These are phyloP conservation scores for Silene coronaria DNA, from an alignment of 179 eudicot genomes.

Conservation along the genomic window DNA sequence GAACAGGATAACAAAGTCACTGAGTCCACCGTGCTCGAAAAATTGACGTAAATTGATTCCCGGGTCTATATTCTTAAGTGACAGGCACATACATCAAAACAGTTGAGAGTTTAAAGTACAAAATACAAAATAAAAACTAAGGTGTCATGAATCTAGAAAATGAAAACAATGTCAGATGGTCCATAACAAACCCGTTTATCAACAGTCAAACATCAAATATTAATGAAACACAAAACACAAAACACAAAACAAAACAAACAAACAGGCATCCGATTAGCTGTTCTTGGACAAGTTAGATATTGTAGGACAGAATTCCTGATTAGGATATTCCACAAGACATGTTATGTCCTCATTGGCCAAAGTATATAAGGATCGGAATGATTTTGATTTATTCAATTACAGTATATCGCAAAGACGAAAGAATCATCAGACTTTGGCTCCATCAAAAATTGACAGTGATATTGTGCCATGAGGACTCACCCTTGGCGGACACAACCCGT, in stretches of 20 bases:
- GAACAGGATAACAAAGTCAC: not conserved
- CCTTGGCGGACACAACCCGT: no score
- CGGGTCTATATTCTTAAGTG: not conserved
- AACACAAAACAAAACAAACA: constrained; percentile 1
- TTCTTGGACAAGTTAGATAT: not conserved
- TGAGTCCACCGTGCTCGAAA: not conserved
- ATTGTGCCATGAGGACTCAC: no score
- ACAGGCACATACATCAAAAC: not conserved
- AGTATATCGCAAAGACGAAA: not conserved
- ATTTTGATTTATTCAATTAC: no score
- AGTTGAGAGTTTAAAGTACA: not conserved
- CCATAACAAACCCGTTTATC: not conserved
- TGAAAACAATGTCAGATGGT: constrained; percentile 7
- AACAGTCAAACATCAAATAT: not conserved
- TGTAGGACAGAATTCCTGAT: not conserved
- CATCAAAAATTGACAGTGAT: not conserved
- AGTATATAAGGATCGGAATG: not conserved
- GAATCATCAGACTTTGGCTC: not conserved
- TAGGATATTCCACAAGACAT: not conserved
- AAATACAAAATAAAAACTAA: not conserved
- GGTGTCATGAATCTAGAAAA: not conserved
- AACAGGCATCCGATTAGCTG: constrained; percentile 4
- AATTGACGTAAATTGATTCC: not conserved
- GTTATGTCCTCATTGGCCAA: not conserved
- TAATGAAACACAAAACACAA: not conserved